Evolutionary conservation across 768 basidiomycete species (phyloP), one percentile per base, ranked within the genome.

Genomic region (Russula dissimulans): DNA sequence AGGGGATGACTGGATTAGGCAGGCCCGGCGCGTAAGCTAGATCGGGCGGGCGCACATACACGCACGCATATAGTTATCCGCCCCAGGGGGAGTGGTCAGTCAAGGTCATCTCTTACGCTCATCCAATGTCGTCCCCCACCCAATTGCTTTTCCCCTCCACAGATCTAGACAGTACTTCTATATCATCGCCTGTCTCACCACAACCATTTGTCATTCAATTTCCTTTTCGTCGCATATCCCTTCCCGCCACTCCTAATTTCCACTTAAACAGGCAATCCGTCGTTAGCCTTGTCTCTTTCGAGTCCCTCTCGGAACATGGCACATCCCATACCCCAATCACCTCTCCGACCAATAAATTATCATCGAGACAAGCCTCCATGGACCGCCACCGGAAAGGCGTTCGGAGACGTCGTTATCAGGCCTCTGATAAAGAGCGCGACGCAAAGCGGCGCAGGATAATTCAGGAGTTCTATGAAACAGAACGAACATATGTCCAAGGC

Each of bases 391-490:
- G 76, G 53, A 74, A 75, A 44, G 69, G 70, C n/a, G 67, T 68
- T 39, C 68, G 76, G 46, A 71, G 75, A 51, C 72, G 75, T 54
- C 75, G 76, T 44, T 68, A 70, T 48, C 66, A 64, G 32, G 77
- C 77, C 12, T 65, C 73, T 1, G 77, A 83, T 66, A 78, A 81
- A 51, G 76, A 78, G 49, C 73, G 72, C 50, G 76, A 79, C 47
- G 72, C 72, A 43, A 92, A 86, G 69, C 75, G 86, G 51, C 72
- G 78, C 47, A 89, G 83, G 70, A 78, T 93, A 41, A 77, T 91
- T n/a, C 77, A 81, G 46, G 91, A 94, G 69, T 86, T 94, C 64
- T 84, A 82, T 65, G 83, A 87, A 57, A 92, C 91, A 0, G 91
- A 94, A 73, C 82, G 78, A 66, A 80, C 84, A 0, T 94, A 94